Percentiles rank a stretch among this genome's conserved stretches.
These are phyloP conservation scores for Yarrowia sp. DNA, from an alignment of 805 yeast genomes.

Conservation along the genomic window DNA sequence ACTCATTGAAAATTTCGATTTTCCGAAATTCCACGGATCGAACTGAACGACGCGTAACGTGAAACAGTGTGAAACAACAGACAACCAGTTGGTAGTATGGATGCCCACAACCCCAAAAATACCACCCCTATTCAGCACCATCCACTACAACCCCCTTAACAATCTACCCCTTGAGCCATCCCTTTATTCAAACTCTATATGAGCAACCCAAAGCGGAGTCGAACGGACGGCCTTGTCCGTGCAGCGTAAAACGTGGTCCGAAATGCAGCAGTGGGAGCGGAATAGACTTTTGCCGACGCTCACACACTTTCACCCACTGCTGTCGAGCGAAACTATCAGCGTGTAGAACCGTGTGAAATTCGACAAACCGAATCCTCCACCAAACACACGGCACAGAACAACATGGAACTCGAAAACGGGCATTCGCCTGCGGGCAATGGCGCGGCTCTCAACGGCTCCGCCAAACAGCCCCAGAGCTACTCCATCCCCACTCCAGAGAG, in stretches of 20 bases:
- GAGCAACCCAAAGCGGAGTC: not conserved
- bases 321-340: conserved; percentile 24
- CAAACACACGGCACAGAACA: not conserved
- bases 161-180: not conserved
- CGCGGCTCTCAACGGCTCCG: conserved; percentile 13
- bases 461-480: not conserved
- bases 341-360: conserved; percentile 7
- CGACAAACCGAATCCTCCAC: not conserved
- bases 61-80: too few relatives aligned
- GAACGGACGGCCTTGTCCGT: not conserved
- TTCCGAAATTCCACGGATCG: too few relatives aligned
- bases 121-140: too few relatives aligned
- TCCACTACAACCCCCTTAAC: too few relatives aligned
- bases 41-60: too few relatives aligned
- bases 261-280: not conserved
- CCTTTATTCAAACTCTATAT: not conserved
- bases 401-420: conserved; percentile 29
- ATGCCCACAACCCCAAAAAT: not conserved
- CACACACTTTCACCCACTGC: conserved; percentile 17
- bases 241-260: conserved; percentile 20
- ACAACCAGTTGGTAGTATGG: not conserved
- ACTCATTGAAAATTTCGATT: too few relatives aligned
- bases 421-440: conserved; percentile 30
- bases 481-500: conserved; percentile 5
- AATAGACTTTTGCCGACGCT: conserved; percentile 2